Conservation (phyloP, 306 rosid genomes). For the Casuarina cunninghamiana region DNA sequence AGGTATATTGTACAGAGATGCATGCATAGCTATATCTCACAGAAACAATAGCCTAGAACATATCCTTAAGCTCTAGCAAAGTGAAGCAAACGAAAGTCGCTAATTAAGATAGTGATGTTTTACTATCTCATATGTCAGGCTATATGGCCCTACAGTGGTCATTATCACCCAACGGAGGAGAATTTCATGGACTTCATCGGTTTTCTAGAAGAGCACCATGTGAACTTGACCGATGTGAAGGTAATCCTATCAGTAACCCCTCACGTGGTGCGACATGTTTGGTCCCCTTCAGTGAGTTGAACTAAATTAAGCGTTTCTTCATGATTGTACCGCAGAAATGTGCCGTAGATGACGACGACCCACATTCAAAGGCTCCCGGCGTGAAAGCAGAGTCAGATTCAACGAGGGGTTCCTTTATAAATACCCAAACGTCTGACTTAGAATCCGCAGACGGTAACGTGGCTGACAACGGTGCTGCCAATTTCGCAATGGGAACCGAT, state of each 20-base stretch:
- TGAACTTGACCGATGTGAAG: conserved; percentile 77
- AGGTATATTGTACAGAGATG: conserved; percentile 42
- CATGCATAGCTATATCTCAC: neutral
- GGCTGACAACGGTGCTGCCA: conserved; percentile 1
- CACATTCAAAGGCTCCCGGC: conserved; percentile 27
- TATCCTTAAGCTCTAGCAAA: no score
- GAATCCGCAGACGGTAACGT: neutral
- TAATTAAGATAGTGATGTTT: neutral
- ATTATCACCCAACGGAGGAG: conserved; percentile 72
- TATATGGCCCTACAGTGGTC: conserved; percentile 91
- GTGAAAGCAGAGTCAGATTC: conserved; percentile 4
- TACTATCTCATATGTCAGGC: conserved; percentile 50
- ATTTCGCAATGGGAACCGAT: no score
- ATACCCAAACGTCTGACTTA: neutral
- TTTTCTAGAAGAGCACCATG: conserved; percentile 63
- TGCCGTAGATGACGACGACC: conserved; percentile 72
- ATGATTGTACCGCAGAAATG: conserved; percentile 43
- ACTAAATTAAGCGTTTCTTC: neutral
- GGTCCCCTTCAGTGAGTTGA: conserved; percentile 3
- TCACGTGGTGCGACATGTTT: neutral
- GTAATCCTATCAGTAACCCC: conserved; percentile 33
- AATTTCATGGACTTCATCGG: conserved; percentile 59
- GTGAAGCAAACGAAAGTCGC: no score
- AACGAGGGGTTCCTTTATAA: neutral
- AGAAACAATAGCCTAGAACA: no score